Evolutionary conservation across 2,329 filamentous ascomycete species (phyloP).

Genomic region (Penicillium aurantiogriseum): DNA sequence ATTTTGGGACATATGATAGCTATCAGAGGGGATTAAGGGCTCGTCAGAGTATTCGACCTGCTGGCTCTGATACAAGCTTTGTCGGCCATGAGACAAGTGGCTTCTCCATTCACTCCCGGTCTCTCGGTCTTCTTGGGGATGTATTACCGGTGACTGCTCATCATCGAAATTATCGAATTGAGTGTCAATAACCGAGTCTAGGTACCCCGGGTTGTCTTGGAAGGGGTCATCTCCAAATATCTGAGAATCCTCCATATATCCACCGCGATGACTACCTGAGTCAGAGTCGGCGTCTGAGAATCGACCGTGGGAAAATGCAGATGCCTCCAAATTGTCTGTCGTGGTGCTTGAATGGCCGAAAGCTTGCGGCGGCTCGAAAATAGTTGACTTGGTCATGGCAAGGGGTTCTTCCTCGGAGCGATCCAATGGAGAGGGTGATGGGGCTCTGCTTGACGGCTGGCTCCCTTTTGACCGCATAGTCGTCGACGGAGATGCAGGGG

Average conservation of each 20-base stretch:
- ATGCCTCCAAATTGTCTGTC: conserved; percentile 26
- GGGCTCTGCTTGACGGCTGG: conserved; percentile 28
- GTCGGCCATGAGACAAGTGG: conserved; percentile 16
- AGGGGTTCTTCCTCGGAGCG: conserved; percentile 28
- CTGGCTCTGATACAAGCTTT: conserved; percentile 11
- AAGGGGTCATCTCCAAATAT: conserved; percentile 32
- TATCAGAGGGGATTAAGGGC: background rate
- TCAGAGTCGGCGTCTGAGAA: conserved; percentile 46
- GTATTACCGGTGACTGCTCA: conserved; percentile 24
- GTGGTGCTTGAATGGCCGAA: background rate
- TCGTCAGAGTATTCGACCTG: background rate
- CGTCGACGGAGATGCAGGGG: conserved; percentile 33
- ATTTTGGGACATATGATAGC: background rate
- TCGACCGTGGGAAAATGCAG: conserved; percentile 38
- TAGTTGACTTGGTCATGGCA: conserved; percentile 40
- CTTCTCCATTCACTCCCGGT: conserved; percentile 18
- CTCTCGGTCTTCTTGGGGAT: conserved; percentile 6
- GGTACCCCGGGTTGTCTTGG: conserved; percentile 39
- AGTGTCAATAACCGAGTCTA: conserved; percentile 39
- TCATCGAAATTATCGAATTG: conserved; percentile 36
- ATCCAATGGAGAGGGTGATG: conserved; percentile 28
- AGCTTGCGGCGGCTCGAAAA: conserved; percentile 33
- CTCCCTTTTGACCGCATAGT: conserved; percentile 36
- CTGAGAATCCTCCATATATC: conserved; percentile 28
- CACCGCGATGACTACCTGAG: conserved; percentile 28